Conservation (phyloP, 2,329 filamentous ascomycete species). For the Blumeria graminis region DNA sequence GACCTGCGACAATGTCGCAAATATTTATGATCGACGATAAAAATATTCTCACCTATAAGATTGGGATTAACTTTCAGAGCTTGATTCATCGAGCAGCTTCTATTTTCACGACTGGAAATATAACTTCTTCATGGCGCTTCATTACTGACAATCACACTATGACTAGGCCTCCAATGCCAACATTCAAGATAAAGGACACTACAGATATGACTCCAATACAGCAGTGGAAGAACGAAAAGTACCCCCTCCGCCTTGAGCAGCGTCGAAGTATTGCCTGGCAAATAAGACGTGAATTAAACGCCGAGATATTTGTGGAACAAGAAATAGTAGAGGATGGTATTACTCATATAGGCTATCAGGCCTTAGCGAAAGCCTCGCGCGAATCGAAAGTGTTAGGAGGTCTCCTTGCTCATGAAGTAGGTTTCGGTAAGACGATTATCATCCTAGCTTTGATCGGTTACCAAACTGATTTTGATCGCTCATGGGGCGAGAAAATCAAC, state of each 20-base stretch:
- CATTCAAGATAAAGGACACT: conserved; percentile 3
- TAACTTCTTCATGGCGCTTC: conserved; percentile 22
- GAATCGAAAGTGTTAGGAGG: conserved; percentile 26
- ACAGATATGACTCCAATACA: background rate
- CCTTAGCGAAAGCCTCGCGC: conserved; percentile 26
- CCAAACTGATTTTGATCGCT: background rate
- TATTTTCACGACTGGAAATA: conserved; percentile 1
- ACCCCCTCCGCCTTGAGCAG: conserved; percentile 20
- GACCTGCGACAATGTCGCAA: conserved; percentile 20
- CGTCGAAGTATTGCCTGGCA: conserved; percentile 33
- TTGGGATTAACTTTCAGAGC: conserved; percentile 19
- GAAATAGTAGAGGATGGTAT: conserved; percentile 32
- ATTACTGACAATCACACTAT: conserved; percentile 18
- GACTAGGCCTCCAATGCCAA: background rate
- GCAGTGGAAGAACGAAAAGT: background rate
- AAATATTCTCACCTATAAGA: conserved; percentile 16
- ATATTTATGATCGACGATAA: conserved; percentile 15
- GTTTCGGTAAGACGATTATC: conserved; percentile 41
- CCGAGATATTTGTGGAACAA: conserved; percentile 23
- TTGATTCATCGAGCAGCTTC: conserved; percentile 20
- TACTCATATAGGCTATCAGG: conserved; percentile 27
- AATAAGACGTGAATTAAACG: conserved; percentile 28
- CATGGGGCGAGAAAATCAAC: background rate
- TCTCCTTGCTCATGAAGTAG: conserved; percentile 37
- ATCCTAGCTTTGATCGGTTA: conserved; percentile 29